Evolutionary conservation across 805 yeast genomes (phyloP), one percentile per base, ranked within the genome.

Genomic region (Hanseniaspora thailandica): DNA sequence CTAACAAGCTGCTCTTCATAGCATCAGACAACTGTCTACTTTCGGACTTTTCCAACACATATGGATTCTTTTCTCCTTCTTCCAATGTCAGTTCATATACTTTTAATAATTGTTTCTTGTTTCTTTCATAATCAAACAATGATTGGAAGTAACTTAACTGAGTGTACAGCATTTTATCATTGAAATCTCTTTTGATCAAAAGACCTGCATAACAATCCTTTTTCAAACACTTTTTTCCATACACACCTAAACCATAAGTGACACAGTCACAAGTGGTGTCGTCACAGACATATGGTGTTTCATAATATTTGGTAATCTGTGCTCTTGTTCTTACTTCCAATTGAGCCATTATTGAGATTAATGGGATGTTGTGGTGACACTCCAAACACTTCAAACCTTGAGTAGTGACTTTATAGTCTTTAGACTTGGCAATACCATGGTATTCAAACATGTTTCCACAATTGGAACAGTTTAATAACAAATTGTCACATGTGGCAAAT

Each of bases 191-290:
- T 55, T 78, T 72, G 87, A 88, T 83, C 10, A 83, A 78, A 15
- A 38, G 25, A 8, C 52, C 52, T 36, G 97, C 97, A 61, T 85
- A 83, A 55, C 80, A 76, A 38, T 71, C 61, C 74, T 75, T 55
- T 66, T 66, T 40, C 55, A 87, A 73, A 66, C 97, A 88, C 59
- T 90, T 76, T 59, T 82, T 79, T 51, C 97, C 97, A 62, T 86
- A 87, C 4, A 89, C 96, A 20, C 89, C 80, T 23, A 93, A 76
- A 63, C 89, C 95, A 57, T 96, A 75, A 0, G 97, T 89, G 15
- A 74, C 73, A 51, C 78, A 72, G 1, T 84, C 86, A 69, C 97
- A 90, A 1, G 93, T 76, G 5, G 80, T 64, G 61, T 93, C 97
- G 65, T 85, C 94, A 70, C 99, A 93, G 0, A 66, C 69, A 45